Base-by-base conservation (phyloP, 768 basidiomycete species). In the Lanmaoa rubissima region DNA sequence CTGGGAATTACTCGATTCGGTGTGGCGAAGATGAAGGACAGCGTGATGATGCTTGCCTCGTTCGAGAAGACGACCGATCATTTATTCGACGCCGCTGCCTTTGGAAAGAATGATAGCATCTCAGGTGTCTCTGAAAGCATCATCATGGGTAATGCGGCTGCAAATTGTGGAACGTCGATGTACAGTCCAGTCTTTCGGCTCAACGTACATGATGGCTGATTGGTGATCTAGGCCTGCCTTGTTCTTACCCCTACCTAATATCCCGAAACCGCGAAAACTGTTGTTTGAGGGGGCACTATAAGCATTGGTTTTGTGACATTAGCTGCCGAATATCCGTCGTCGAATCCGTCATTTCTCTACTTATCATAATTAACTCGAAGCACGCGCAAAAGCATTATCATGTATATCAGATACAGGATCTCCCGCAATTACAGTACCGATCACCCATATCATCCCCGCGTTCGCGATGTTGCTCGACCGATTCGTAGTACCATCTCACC, bases 31-130 rank as follows among this genome's bases (percentile, higher is more conserved):
- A 98, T 98, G 94, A 98, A 98, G 73, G 97, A 99, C 73, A 94
- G 92, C 66, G 95, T 98, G 1, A 83, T 99, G 65, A 99, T 98
- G 97, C 78, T 98, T 65, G 97, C 97, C 11, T 97, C 94, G 26
- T 99, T 99, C 73, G 97, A 99, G 75, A 98, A 98, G 78, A 98
- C 97, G 16, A 99, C 97, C 14, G 97, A 99, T 76, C 97, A 99
- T 73, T 76, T 99, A 57, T 99, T 99, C 74, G 94, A 99, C 67
- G 97, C 97, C 3, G 89, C 97, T 11, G 92, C 97, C 3, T 95
- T 89, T 71, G 93, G 94, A 12, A 98, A 98, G 74, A 93, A 86
- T 48, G 97, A 99, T 67, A 84, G 82, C 54, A 97, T 99, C 52
- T 87, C 92, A 32, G 97, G 97, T 49, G 96, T 99, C 7, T 98